Evolutionary conservation across 2,329 filamentous ascomycete genomes (phyloP).

Genomic region (Pyrenophora seminiperda): DNA sequence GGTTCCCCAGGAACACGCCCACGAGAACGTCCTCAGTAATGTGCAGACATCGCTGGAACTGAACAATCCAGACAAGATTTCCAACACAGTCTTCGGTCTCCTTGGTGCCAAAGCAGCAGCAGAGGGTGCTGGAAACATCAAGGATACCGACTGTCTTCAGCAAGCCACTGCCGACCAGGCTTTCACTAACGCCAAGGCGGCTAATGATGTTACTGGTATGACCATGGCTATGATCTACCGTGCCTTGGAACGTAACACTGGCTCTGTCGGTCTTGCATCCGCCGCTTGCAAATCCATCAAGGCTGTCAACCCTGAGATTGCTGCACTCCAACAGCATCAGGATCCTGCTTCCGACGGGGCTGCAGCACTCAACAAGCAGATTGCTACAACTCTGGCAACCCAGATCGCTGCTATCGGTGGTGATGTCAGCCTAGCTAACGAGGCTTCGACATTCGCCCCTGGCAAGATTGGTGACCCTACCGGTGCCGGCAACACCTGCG

Average conservation of each 20-base stretch:
- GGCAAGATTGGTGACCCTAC: conserved; percentile 61
- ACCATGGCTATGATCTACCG: conserved; percentile 60
- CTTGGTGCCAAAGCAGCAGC: conserved; percentile 59
- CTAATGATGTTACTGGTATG: conserved; percentile 60
- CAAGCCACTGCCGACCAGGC: conserved; percentile 64
- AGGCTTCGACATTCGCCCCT: conserved; percentile 67
- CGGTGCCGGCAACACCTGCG: conserved; percentile 59
- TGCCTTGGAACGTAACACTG: conserved; percentile 66
- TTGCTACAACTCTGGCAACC: conserved; percentile 63
- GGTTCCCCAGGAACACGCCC: conserved; percentile 64
- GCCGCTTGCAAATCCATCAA: conserved; percentile 60
- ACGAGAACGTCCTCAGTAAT: conserved; percentile 56
- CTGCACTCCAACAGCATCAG: conserved; percentile 67
- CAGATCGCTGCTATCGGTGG: conserved; percentile 67
- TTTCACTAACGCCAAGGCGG: conserved; percentile 64
- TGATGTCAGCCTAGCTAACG: conserved; percentile 65
- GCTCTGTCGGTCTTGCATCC: conserved; percentile 61
- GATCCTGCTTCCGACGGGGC: conserved; percentile 67
- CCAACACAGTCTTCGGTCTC: conserved; percentile 58
- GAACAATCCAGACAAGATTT: conserved; percentile 57
- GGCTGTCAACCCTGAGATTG: conserved; percentile 69
- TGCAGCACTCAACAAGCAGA: conserved; percentile 63
- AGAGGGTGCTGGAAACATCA: conserved; percentile 55
- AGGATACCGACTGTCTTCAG: conserved; percentile 63
- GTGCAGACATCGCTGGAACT: conserved; percentile 52